Evolutionary conservation across 441 rosid species (phyloP).

Genomic region (Populus tomentosa): DNA sequence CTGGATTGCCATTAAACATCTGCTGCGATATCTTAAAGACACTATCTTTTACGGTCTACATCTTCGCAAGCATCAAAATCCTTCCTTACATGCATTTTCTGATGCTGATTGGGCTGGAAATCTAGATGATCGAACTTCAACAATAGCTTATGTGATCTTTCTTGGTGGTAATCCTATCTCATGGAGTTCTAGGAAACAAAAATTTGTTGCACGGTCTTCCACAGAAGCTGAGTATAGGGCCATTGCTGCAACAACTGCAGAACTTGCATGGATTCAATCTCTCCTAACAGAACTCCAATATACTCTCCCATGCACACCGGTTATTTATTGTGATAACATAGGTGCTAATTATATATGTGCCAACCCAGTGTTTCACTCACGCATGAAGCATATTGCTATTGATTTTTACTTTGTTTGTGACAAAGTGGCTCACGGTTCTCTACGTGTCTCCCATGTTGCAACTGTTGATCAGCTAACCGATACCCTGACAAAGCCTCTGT

Average conservation of each 20-base stretch:
- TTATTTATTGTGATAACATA: slow-evolving; percentile 4
- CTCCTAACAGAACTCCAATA: fast-evolving
- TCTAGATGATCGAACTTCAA: too few relatives aligned
- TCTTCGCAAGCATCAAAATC: too few relatives aligned
- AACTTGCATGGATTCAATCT: background rate
- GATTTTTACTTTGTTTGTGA: slow-evolving; percentile 4
- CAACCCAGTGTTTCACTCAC: background rate
- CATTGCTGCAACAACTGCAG: background rate
- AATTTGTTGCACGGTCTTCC: too few relatives aligned
- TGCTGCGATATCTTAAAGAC: background rate
- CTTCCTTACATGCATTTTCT: too few relatives aligned
- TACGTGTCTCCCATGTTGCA: background rate
- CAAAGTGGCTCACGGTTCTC: background rate
- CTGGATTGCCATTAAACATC: too few relatives aligned
- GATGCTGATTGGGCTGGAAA: background rate
- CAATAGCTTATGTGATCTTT: too few relatives aligned
- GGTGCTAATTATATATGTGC: background rate
- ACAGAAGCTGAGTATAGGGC: too few relatives aligned
- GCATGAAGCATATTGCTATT: background rate
- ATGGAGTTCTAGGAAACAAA: too few relatives aligned
- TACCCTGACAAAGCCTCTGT: background rate
- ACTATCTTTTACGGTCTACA: too few relatives aligned
- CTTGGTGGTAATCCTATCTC: too few relatives aligned
- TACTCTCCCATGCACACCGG: fast-evolving
- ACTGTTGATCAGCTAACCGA: background rate